A percentile compares a stretch with the other conserved stretches of the same genome.
These are phyloP conservation scores for Termitomyces sp. DNA, from an alignment of 768 basidiomycete genomes.

Conservation along the genomic window DNA sequence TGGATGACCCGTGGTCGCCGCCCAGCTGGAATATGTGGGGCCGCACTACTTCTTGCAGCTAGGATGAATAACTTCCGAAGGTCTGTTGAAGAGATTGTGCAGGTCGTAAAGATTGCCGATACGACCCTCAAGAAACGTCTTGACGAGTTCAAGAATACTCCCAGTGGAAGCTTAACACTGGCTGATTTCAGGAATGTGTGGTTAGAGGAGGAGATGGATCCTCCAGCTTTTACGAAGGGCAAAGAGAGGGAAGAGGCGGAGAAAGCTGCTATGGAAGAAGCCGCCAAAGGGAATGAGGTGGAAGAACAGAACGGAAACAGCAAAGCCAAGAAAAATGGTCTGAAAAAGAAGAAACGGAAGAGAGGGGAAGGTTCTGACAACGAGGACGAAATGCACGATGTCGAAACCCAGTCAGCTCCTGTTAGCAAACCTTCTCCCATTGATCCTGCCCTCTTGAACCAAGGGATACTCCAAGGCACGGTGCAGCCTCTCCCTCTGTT, in stretches of 20 bases:
- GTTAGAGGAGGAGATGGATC: conserved; percentile 90
- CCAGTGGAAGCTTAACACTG: conserved; percentile 80
- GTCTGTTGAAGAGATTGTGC: conserved; percentile 92
- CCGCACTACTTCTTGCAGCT: conserved; percentile 90
- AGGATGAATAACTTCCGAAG: conserved; percentile 98
- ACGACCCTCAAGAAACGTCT: conserved; percentile 89
- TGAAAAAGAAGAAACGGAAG: conserved; percentile 35
- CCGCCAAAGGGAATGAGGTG: conserved; percentile 18
- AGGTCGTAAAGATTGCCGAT: conserved; percentile 99
- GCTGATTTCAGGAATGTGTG: conserved; percentile 88
- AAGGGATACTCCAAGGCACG: conserved; percentile 66
- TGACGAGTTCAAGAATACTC: conserved; percentile 91
- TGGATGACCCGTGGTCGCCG: conserved; percentile 97
- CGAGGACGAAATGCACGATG: conserved; percentile 23
- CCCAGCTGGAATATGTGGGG: conserved; percentile 97
- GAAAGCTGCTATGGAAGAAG: conserved; percentile 33
- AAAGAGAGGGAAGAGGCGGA: conserved; percentile 66
- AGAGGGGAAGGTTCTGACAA: conserved; percentile 35
- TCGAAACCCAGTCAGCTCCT: conserved; percentile 15
- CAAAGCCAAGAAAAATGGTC: conserved; percentile 28
- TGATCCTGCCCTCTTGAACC: conserved; percentile 57
- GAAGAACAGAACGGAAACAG: conserved; percentile 27
- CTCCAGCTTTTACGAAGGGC: conserved; percentile 82
- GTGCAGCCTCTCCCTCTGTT: conserved; percentile 38
- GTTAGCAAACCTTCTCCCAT: conserved; percentile 29